These are phyloP conservation scores for Plasmodium sp. DNA, from an alignment of 169 alveolate genomes.

Conservation along the genomic window DNA sequence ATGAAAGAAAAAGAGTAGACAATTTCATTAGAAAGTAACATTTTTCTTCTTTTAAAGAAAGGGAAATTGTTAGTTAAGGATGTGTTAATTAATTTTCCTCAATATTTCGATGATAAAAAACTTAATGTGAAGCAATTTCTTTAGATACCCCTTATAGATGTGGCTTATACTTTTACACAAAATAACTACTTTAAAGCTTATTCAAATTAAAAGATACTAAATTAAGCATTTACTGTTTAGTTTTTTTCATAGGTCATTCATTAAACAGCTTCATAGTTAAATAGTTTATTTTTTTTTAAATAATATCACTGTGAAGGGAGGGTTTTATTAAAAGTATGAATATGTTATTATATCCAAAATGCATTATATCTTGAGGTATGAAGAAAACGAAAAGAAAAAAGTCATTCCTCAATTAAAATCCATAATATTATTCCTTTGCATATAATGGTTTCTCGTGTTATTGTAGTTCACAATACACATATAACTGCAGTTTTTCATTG, in stretches of 20 bases:
- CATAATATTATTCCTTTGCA: neutral
- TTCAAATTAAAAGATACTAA: neutral
- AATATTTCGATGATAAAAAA: neutral
- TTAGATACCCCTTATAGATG: neutral
- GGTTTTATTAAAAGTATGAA: neutral
- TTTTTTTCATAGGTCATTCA: neutral
- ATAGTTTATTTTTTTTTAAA: neutral
- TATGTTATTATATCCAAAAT: neutral
- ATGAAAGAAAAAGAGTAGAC: neutral
- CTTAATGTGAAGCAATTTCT: neutral
- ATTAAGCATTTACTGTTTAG: neutral
- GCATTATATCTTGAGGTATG: neutral
- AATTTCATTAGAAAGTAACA: neutral
- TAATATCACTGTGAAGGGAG: neutral
- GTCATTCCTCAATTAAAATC: neutral
- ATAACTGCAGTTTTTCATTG: neutral
- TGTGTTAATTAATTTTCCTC: neutral
- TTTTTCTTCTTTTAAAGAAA: neutral
- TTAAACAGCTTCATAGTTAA: neutral
- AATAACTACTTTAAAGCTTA: neutral
- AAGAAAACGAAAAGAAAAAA: neutral
- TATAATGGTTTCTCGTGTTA: neutral
- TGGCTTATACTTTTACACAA: neutral
- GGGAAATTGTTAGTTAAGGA: neutral
- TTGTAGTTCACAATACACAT: neutral